Base-by-base conservation (phyloP, 2,329 filamentous ascomycete genomes). In the Stylonectria norvegica region DNA sequence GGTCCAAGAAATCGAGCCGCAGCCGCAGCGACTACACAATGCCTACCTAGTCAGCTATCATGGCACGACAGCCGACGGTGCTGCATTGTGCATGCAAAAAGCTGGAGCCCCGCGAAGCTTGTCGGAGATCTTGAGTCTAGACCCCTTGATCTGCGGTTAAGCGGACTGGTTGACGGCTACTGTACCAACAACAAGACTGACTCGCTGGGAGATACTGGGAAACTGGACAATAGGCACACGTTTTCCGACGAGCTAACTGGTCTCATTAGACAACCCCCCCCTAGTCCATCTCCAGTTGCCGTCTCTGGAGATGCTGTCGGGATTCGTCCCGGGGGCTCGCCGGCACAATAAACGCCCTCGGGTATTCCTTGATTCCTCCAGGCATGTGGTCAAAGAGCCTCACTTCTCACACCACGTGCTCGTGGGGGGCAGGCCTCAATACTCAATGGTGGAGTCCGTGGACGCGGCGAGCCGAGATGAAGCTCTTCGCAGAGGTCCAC, bases 81-180 rank as follows among this genome's bases (percentile, higher is more conserved):
- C 45, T 47, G 42, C 45, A 50, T 40, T 49, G 50, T 40, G 45
- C 43, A 53, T 56, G 48, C 34, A 43, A 43, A 56, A 56, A 57
- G 49, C 48, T 53, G 49, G 52, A 56, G 53, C 53, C 53, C 53
- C 50, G 41, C 50, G 47, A 45, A 45, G 50, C 51, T 50, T 52
- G 44, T 38, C 42, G 38, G 42, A 45, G 45, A 57, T 55, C 53
- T 48, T 50, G 43, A 45, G n/a, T n/a, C n/a, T n/a, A n/a, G n/a
- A n/a, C n/a, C 42, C 53, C 43, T 50, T 48, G 41, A 55, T 56
- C 45, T 48, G 42, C 45, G 41, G 30, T 43, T 36, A 46, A n/a
- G n/a, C n/a, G n/a, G n/a, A n/a, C n/a, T n/a, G n/a, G n/a, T n/a
- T n/a, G n/a, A n/a, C n/a, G n/a, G n/a, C n/a, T n/a, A n/a, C n/a